phyloP scores from a whole-genome alignment of 257 asterid genomes.

The Jacaranda copaia region DNA sequence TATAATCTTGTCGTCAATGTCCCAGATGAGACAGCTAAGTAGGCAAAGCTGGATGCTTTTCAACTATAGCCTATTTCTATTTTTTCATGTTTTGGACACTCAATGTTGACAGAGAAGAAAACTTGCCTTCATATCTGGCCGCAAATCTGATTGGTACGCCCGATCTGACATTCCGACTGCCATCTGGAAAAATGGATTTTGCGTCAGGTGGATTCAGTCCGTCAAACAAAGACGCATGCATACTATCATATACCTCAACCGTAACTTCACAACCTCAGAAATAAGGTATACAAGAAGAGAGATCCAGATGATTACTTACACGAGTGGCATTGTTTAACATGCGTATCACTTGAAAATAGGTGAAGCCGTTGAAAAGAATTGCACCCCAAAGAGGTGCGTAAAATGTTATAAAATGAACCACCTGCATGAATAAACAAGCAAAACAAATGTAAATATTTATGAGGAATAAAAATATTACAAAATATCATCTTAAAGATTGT shows the following conservation, averaged over 20 bases:
- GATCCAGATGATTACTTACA: constrained; percentile 59
- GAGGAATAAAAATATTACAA: not conserved
- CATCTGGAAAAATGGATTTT: constrained; percentile 68
- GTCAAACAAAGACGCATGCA: constrained; percentile 13
- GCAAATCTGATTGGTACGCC: constrained; percentile 69
- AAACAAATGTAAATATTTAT: constrained; percentile 24
- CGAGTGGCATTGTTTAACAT: constrained; percentile 98
- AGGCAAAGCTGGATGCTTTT: constrained; percentile 9
- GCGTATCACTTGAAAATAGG: constrained; percentile 98
- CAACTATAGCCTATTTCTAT: not conserved
- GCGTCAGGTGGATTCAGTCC: constrained; percentile 35
- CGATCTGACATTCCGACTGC: constrained; percentile 95
- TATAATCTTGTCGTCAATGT: constrained; percentile 6
- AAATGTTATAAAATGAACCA: constrained; percentile 85
- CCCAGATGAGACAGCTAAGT: constrained; percentile 9
- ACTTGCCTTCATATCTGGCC: constrained; percentile 82
- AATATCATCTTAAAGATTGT: not conserved
- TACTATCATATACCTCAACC: constrained; percentile 17
- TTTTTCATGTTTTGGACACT: constrained; percentile 23
- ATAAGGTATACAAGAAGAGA: constrained; percentile 25
- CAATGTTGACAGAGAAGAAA: constrained; percentile 21
- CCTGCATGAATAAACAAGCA: constrained; percentile 59
- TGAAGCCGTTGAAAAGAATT: constrained; percentile 92
- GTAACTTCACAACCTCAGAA: constrained; percentile 25
- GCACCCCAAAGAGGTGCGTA: constrained; percentile 99